Base-by-base conservation (phyloP, 495 filamentous ascomycete genomes). In the Tuber brumale region DNA sequence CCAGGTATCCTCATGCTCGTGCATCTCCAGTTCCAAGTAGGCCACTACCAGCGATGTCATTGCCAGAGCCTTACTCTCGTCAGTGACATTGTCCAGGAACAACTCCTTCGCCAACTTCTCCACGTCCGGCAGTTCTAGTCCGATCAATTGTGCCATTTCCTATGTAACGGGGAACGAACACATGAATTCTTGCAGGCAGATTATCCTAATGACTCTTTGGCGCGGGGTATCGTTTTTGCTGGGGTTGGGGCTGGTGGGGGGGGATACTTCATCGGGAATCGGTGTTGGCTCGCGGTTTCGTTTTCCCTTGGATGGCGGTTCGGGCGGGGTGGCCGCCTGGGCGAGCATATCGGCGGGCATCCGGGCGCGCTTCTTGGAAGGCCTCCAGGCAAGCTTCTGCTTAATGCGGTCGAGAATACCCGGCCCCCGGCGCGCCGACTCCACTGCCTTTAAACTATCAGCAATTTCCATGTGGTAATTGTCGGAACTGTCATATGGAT, bases 11-110 rank as follows among this genome's bases (percentile, higher is more conserved):
- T 83, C 81, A 72, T 85, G 80, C 8, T 74, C 83, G 0, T 6
- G 74, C 70, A 88, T 71, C 75, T 84, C 85, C 43, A 69, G 75
- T 79, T 87, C 84, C 46, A 91, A 81, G 74, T 82, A 90, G 8
- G 79, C 85, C 70, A 90, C 72, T 14, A 85, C 88, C 57, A 89
- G 72, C 21, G 86, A 80, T 10, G 90, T 91, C 7, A 86, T 86
- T 41, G 86, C 75, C 16, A 79, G 57, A 8, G 80, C 75, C 12
- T 31, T 35, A 12, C 23, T 66, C n/a, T 31, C 27, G 9, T 31
- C 27, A 3, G 27, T 66, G 10, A 18, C 57, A 27, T 66, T 35
- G 2, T 66, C 57, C 27, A 69, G 66, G 27, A 57, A 76, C 21
- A 73, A 70, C 18, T 74, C 74, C 23, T 70, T 72, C n/a, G 44